Base-by-base conservation (phyloP, 176 grass and related monocot genomes). In the Carex parvula region DNA sequence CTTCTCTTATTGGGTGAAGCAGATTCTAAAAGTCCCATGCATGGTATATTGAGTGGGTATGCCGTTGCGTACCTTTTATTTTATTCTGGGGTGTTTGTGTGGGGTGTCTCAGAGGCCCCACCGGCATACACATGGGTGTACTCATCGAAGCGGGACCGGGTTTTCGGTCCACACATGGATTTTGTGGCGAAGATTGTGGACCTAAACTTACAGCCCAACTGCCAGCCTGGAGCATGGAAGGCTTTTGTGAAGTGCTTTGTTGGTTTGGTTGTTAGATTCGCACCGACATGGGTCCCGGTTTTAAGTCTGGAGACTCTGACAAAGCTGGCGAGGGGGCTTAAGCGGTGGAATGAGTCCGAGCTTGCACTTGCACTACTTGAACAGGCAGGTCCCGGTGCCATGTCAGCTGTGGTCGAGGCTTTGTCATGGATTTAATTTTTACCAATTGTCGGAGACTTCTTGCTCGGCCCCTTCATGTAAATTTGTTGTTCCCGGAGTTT, bases 21-120 rank as follows among this genome's bases (percentile, higher is more conserved):
- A 46, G 89, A 58, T 52, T 32, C 56, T 67, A 90, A 83, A 66
- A 22, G 86, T 11, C 81, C 87, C 35, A 84, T 92, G 46, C 87
- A 87, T 64, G 87, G 84, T 73, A 90, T 85, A 50, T 62, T 97
- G 8, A 84, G 88, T 69, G 94, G 94, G 32, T 94, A 84, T 74
- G 84, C 84, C n/a, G 83, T 97, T 71, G 94, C 94, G 0, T 89
- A 90, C 17, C 85, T 94, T 76, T 60, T 97, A 32, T 52, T 68
- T 64, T 83, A 83, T 83, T 65, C 60, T 52, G 81, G 81, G 21
- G 60, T 66, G 15, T 69, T 83, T 83, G 81, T 20, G 4, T 83
- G 81, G 81, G 81, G 81, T 35, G 42, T 83, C 39, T 64, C 41
- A 17, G 81, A 83, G 48, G 39, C 81, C 16, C 44, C 60, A 12